Evolutionary conservation across 2,329 filamentous ascomycete species (phyloP).

Genomic region (Pseudofabraea citricarpa): DNA sequence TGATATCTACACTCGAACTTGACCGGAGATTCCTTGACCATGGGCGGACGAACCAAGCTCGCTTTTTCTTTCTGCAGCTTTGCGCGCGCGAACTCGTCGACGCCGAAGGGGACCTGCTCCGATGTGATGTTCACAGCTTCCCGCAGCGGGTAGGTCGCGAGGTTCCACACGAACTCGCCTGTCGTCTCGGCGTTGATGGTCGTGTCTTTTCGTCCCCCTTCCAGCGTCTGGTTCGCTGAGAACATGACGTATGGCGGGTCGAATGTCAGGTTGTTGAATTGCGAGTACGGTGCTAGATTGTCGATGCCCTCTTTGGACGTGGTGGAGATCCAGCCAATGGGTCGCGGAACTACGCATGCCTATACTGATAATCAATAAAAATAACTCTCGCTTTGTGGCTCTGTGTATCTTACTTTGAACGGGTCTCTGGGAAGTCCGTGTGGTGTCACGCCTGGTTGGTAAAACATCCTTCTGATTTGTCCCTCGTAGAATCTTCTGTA

Average conservation of each 20-base stretch:
- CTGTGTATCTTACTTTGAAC: slow-evolving; percentile 40
- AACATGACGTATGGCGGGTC: slow-evolving; percentile 61
- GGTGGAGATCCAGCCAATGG: slow-evolving; percentile 60
- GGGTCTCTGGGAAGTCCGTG: slow-evolving; percentile 48
- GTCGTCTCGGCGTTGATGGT: slow-evolving; percentile 51
- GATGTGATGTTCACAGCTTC: slow-evolving; percentile 51
- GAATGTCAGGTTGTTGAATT: slow-evolving; percentile 61
- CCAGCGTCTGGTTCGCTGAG: slow-evolving; percentile 48
- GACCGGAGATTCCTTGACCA: slow-evolving; percentile 50
- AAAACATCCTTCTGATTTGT: too few relatives aligned
- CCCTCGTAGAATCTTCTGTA: too few relatives aligned
- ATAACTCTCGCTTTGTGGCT: neutral
- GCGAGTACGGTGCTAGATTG: slow-evolving; percentile 54
- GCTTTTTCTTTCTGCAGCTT: slow-evolving; percentile 43
- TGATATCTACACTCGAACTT: slow-evolving; percentile 56
- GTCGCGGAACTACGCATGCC: slow-evolving; percentile 54
- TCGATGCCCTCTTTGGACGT: slow-evolving; percentile 38
- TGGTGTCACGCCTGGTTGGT: slow-evolving; percentile 45
- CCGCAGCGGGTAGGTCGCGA: slow-evolving; percentile 51
- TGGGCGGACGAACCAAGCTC: slow-evolving; percentile 36
- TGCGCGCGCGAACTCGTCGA: slow-evolving; percentile 50
- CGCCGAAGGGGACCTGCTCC: slow-evolving; percentile 40
- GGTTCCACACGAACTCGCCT: slow-evolving; percentile 53
- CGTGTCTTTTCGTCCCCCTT: slow-evolving; percentile 46
- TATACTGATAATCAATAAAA: slow-evolving; percentile 14